These are phyloP conservation scores for Chloromonas sp. DNA, from an alignment of 163 green algal genomes.

Conservation along the genomic window DNA sequence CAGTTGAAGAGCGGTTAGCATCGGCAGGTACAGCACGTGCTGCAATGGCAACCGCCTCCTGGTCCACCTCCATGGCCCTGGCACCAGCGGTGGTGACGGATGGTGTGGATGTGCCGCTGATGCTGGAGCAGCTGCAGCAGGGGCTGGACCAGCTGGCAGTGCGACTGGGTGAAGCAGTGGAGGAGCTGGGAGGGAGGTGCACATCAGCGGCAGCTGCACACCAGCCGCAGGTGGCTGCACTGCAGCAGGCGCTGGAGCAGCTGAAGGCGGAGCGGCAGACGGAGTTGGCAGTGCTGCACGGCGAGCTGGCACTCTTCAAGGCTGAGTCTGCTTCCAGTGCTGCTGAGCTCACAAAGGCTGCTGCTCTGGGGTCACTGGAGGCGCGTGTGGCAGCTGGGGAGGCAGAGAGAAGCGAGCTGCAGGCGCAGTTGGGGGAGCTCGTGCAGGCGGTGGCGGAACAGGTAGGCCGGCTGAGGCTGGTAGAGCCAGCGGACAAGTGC, in stretches of 20 bases:
- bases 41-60: neutral
- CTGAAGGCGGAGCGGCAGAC: neutral
- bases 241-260: neutral
- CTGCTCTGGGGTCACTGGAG: neutral
- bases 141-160: neutral
- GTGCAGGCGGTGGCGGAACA: conserved; percentile 11
- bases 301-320: neutral
- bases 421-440: conserved; percentile 15
- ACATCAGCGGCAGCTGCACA: neutral
- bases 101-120: neutral
- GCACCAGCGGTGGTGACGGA: conserved; percentile 2
- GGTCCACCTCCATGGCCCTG: neutral
- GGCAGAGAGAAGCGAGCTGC: neutral
- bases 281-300: neutral
- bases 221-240: neutral
- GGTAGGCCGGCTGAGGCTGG: neutral
- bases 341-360: no score
- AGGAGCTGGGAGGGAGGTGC: neutral
- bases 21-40: neutral
- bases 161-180: neutral
- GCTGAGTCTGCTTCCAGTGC: no score
- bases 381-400: neutral
- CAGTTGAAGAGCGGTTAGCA: conserved; percentile 6
- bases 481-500: neutral
- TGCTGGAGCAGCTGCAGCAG: conserved; percentile 3